Evolutionary conservation across 2,329 filamentous ascomycete genomes (phyloP).

Genomic region (Davidsoniella virescens): DNA sequence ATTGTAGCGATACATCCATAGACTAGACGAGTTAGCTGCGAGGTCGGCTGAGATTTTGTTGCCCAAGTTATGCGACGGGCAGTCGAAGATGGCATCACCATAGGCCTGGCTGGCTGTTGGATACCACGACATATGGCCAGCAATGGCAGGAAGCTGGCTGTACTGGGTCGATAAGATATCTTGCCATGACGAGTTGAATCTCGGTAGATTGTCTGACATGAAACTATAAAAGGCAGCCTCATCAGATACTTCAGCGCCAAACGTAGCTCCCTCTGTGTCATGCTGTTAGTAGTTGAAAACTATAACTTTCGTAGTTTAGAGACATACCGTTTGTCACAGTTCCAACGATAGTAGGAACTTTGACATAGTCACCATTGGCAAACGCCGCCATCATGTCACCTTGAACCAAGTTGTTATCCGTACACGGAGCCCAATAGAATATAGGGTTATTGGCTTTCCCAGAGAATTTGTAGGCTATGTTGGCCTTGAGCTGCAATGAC

Average conservation of each 20-base stretch:
- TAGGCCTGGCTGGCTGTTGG: conserved; percentile 26
- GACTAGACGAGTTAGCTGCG: conserved; percentile 11
- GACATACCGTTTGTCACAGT: conserved; percentile 27
- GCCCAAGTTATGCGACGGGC: conserved; percentile 23
- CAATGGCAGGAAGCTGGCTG: conserved; percentile 21
- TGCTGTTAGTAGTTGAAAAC: not conserved
- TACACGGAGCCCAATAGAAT: conserved; percentile 35
- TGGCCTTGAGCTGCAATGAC: conserved; percentile 25
- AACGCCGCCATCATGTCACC: conserved; percentile 28
- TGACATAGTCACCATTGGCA: conserved; percentile 23
- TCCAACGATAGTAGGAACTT: conserved; percentile 30
- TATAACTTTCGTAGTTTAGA: not conserved
- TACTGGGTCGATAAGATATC: conserved; percentile 24
- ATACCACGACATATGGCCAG: conserved; percentile 28
- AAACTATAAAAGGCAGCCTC: conserved; percentile 23
- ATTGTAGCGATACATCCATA: conserved; percentile 35
- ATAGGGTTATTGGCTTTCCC: conserved; percentile 21
- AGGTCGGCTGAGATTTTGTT: conserved; percentile 18
- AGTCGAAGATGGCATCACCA: conserved; percentile 30
- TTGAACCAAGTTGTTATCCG: conserved; percentile 30
- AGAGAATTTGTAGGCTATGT: conserved; percentile 25
- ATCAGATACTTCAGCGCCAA: conserved; percentile 24
- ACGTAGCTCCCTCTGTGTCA: conserved; percentile 28
- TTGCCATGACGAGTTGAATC: conserved; percentile 23
- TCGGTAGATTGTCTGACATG: conserved; percentile 31